phyloP scores from a whole-genome alignment of 2,329 filamentous ascomycete species.

The Diaporthe nobilis region DNA sequence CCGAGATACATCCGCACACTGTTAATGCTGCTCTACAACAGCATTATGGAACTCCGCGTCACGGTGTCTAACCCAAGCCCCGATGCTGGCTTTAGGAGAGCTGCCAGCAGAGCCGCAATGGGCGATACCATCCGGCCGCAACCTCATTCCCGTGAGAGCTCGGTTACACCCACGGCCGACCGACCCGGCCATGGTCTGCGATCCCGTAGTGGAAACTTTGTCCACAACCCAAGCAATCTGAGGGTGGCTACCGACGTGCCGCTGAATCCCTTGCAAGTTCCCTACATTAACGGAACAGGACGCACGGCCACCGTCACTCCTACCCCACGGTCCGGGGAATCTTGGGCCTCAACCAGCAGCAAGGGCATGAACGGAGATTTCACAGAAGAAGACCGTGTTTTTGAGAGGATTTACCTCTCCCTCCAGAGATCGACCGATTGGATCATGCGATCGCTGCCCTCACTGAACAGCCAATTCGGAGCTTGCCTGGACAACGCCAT shows the following conservation, averaged over 20 bases:
- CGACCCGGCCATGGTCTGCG: conserved; percentile 57
- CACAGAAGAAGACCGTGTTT: conserved; percentile 82
- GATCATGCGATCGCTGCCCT: conserved; percentile 79
- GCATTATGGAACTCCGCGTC: conserved; percentile 76
- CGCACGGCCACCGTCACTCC: conserved; percentile 68
- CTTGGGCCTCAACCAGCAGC: conserved; percentile 72
- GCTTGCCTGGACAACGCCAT: conserved; percentile 75
- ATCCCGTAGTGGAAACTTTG: conserved; percentile 54
- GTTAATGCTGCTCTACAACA: conserved; percentile 75
- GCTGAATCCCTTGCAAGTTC: conserved; percentile 44
- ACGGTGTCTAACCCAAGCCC: conserved; percentile 58
- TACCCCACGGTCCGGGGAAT: conserved; percentile 88
- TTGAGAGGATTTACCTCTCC: conserved; percentile 86
- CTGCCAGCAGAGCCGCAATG: conserved; percentile 46
- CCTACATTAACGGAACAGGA: conserved; percentile 63
- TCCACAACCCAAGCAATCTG: conserved; percentile 67
- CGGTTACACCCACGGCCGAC: conserved; percentile 67
- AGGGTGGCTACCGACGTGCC: conserved; percentile 70
- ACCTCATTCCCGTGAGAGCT: conserved; percentile 63
- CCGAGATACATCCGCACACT: conserved; percentile 77
- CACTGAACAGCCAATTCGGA: conserved; percentile 76
- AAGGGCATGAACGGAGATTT: conserved; percentile 72
- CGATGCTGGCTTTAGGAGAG: conserved; percentile 49
- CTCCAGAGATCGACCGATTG: conserved; percentile 81
- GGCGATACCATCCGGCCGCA: conserved; percentile 64